A percentile compares a stretch with the other conserved stretches of the same genome.
These are phyloP conservation scores for Hypoxylon cercidicola DNA, from an alignment of 495 filamentous ascomycete genomes.

Conservation along the genomic window DNA sequence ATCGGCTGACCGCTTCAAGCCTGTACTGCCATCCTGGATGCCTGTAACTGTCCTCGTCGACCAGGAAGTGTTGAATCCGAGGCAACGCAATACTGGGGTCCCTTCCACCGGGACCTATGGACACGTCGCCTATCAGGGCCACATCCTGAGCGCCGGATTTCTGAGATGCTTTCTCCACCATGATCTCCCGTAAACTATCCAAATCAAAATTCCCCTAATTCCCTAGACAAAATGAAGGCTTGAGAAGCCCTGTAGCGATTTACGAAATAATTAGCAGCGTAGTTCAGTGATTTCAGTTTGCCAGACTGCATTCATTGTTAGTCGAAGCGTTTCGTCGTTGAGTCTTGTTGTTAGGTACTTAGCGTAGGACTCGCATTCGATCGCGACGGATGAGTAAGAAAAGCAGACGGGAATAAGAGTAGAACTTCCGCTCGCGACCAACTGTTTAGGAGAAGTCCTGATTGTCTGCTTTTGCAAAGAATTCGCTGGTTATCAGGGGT, in stretches of 20 bases:
- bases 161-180: neutral
- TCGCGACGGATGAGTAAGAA: conserved; percentile 22
- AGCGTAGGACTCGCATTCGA: conserved; percentile 6
- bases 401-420: conserved; percentile 19
- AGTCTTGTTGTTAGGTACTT: conserved; percentile 14
- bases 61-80: conserved; percentile 32
- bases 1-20: conserved; percentile 20
- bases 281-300: conserved; percentile 12
- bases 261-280: conserved; percentile 6
- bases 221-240: neutral
- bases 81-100: conserved; percentile 27
- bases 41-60: conserved; percentile 36
- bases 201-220: neutral
- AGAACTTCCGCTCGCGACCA: conserved; percentile 24
- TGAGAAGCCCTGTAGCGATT: conserved; percentile 2
- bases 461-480: conserved; percentile 36
- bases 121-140: neutral
- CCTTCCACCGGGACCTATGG: conserved; percentile 25
- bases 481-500: conserved; percentile 25
- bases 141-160: no score
- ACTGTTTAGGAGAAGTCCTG: conserved; percentile 5
- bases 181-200: neutral
- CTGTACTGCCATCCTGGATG: conserved; percentile 18
- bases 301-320: conserved; percentile 23
- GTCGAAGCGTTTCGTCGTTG: conserved; percentile 14